Percentiles rank a stretch among this genome's conserved stretches.
Evolutionary conservation across 2,329 filamentous ascomycete species (phyloP).

Genomic region (Cladorrhinum sp.): DNA sequence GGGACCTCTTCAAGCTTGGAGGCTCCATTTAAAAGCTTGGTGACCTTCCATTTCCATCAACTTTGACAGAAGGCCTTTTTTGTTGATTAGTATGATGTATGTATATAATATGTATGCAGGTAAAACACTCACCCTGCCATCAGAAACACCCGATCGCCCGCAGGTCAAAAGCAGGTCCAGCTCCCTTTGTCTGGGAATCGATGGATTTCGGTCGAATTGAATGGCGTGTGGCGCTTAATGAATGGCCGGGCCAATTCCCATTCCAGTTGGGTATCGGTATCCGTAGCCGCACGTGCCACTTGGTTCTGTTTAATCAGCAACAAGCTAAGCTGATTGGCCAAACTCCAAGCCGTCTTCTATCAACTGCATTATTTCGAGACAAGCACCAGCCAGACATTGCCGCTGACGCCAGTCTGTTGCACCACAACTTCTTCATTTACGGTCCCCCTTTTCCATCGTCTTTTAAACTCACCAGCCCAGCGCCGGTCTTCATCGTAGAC

Average conservation of each 20-base stretch:
- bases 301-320: not conserved
- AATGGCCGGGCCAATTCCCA: not conserved
- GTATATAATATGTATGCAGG: not conserved
- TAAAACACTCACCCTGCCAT: not conserved
- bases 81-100: not conserved
- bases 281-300: conserved; percentile 2
- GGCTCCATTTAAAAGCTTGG: conserved; percentile 8
- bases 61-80: not conserved
- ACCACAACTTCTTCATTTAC: conserved; percentile 2
- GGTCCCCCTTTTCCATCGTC: conserved; percentile 5
- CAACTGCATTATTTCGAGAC: conserved; percentile 5
- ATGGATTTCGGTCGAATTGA: not conserved
- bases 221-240: not conserved
- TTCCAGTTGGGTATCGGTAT: not conserved
- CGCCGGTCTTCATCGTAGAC: not conserved
- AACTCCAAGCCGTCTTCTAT: not conserved
- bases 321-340: conserved; percentile 7
- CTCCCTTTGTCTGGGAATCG: not conserved
- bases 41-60: conserved; percentile 8
- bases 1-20: not conserved
- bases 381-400: not conserved
- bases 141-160: conserved; percentile 5
- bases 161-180: not conserved
- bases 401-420: not conserved
- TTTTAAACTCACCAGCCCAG: not conserved